A percentile compares a stretch with the other conserved stretches of the same genome.
phyloP scores from a whole-genome alignment of 2,329 filamentous ascomycete species.

The Ophiostoma sp. region DNA sequence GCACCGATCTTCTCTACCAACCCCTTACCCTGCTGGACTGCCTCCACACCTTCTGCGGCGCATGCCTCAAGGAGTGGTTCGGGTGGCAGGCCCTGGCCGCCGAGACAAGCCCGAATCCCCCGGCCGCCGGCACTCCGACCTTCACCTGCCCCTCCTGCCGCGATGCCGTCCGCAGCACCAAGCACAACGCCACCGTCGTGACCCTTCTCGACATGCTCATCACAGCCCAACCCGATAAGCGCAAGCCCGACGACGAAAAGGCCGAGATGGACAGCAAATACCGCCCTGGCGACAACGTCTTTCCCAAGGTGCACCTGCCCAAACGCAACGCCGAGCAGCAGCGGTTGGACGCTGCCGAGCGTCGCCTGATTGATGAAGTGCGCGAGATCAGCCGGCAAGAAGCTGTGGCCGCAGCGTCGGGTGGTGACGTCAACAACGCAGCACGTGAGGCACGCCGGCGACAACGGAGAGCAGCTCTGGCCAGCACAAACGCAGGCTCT shows the following conservation, averaged over 20 bases:
- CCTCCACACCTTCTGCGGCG: slow-evolving; percentile 93
- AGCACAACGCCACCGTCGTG: slow-evolving; percentile 86
- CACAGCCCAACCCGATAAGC: slow-evolving; percentile 73
- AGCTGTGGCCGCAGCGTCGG: slow-evolving; percentile 49
- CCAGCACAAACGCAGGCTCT: slow-evolving; percentile 27
- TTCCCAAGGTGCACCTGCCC: slow-evolving; percentile 60
- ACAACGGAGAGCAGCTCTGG: slow-evolving; percentile 30
- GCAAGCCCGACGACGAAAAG: slow-evolving; percentile 69
- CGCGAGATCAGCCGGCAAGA: slow-evolving; percentile 73
- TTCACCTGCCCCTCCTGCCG: slow-evolving; percentile 95
- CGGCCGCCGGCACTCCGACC: slow-evolving; percentile 49
- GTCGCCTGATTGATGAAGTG: slow-evolving; percentile 68
- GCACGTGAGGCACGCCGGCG: slow-evolving; percentile 14
- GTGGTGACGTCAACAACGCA: slow-evolving; percentile 18
- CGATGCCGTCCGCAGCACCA: slow-evolving; percentile 79
- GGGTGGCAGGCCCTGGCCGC: slow-evolving; percentile 68
- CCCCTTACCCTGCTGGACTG: slow-evolving; percentile 90
- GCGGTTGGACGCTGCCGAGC: slow-evolving; percentile 64
- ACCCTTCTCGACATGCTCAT: slow-evolving; percentile 89
- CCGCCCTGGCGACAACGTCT: slow-evolving; percentile 75
- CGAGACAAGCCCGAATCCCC: slow-evolving; percentile 51
- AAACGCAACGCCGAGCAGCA: slow-evolving; percentile 55
- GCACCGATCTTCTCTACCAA: slow-evolving; percentile 90
- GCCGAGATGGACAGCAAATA: slow-evolving; percentile 74
- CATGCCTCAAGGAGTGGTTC: slow-evolving; percentile 97